phyloP scores from a whole-genome alignment of 345 rosid species.

The Erucastrum elatum region DNA sequence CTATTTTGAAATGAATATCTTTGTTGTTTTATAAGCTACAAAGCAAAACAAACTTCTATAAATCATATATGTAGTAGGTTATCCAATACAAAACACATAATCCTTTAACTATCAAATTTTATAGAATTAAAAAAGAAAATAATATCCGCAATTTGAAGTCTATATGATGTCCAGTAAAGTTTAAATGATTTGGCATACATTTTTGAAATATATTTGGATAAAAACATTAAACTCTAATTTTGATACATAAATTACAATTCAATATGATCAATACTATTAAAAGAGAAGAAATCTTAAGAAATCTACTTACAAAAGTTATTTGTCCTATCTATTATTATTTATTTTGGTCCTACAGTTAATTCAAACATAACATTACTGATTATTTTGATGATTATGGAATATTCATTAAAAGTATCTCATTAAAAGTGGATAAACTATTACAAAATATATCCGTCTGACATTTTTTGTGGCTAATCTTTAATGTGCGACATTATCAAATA shows the following conservation, averaged over 20 bases:
- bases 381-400: no score
- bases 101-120: background rate
- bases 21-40: background rate
- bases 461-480: background rate
- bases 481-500: background rate
- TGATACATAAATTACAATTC: background rate
- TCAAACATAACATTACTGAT: no score
- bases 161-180: background rate
- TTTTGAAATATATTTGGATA: background rate
- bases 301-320: no score
- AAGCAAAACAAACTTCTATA: background rate
- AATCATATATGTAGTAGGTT: background rate
- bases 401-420: no score
- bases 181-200: background rate
- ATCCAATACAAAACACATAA: background rate
- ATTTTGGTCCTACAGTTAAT: no score
- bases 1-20: background rate
- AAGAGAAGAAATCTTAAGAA: no score
- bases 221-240: no score
- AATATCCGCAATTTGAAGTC: no score
- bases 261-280: no score
- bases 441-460: background rate
- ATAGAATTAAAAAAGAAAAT: background rate
- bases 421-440: no score
- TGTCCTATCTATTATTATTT: no score